Base-by-base conservation (phyloP, 2,329 filamentous ascomycete genomes). In the Apiospora sp. region DNA sequence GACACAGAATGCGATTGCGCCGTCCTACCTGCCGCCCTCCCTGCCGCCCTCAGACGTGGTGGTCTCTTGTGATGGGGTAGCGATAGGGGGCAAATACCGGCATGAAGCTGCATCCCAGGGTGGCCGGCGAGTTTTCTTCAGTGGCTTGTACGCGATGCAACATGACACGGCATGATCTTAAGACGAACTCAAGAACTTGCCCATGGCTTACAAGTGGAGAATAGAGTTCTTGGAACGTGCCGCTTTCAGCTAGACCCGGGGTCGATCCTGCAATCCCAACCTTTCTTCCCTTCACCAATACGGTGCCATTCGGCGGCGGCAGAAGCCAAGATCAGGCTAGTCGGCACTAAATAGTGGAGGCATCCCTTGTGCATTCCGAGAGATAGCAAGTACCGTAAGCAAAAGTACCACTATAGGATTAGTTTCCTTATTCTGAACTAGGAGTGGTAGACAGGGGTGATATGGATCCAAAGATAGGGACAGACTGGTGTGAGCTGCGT, bases 161-260 rank as follows among this genome's bases (percentile, higher is more conserved):
- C 49, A 54, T 30, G 49, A 16, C 49, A 10, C 49, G 12, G 24
- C 24, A 16, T 54, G 49, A 54, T 27, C 24, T 54, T 58, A 27
- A 27, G 54, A 61, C 27, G 27, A 61, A 61, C 54, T 61, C 54
- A 61, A 37, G 54, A n/a, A 37, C 30, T 19, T 7, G 54, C 3
- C 30, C 54, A 61, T 61, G 54, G 19, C 54, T 64, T 34, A n/a
- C 34, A 24, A 41, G 58, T 64, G 58, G 58, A 14, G 58, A n/a
- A 64, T 34, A 64, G 8, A 64, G 58, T 64, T 64, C 58, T 64
- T 41, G 58, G 58, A 14, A 14, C 12, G 34, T 64, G 34, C 34
- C 30, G 58, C 34, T 64, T 64, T 41, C 58, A 64, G 58, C 58
- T 24, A 64, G 58, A 34, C 58, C 58, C 41, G 34, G 54, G 30